Percentiles rank a stretch among this genome's conserved stretches.
phyloP scores from a whole-genome alignment of 2,329 filamentous ascomycete species.

The Rhinocladiella similis region DNA sequence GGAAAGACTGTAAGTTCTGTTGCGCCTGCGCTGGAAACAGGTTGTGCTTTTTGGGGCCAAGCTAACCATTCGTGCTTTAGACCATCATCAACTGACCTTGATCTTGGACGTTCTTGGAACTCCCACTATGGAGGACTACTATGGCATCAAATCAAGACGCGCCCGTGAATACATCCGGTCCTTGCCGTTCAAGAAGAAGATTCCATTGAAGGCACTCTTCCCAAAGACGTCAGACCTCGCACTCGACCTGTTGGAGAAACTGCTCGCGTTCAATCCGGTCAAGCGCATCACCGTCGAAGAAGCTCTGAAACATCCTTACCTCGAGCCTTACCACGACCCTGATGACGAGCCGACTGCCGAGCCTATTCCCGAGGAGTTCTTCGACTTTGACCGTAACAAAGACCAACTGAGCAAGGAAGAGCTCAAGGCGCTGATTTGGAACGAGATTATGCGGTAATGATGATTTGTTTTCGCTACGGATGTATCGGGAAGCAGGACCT shows the following conservation, averaged over 20 bases:
- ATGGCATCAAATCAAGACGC: slow-evolving; percentile 97
- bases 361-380: slow-evolving; percentile 97
- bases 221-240: slow-evolving; percentile 98
- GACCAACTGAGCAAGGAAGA: slow-evolving; percentile 98
- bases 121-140: slow-evolving; percentile 99
- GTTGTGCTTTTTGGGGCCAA: background rate
- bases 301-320: slow-evolving; percentile 93
- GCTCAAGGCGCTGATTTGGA: slow-evolving; percentile 91
- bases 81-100: slow-evolving; percentile 95
- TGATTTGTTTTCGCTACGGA: background rate
- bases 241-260: slow-evolving; percentile 89
- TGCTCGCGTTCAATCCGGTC: slow-evolving; percentile 95
- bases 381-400: slow-evolving; percentile 99
- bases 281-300: slow-evolving; percentile 99
- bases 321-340: slow-evolving; percentile 98
- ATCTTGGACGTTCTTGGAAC: slow-evolving; percentile 97
- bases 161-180: slow-evolving; percentile 98
- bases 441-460: slow-evolving; percentile 80
- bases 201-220: slow-evolving; percentile 94
- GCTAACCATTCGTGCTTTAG: slow-evolving; percentile 45
- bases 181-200: slow-evolving; percentile 99
- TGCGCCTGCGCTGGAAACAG: background rate
- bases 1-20: slow-evolving; percentile 82
- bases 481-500: background rate
- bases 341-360: slow-evolving; percentile 97